Conservation (phyloP, 495 filamentous ascomycete species). For the Bryoglossum gracile region DNA sequence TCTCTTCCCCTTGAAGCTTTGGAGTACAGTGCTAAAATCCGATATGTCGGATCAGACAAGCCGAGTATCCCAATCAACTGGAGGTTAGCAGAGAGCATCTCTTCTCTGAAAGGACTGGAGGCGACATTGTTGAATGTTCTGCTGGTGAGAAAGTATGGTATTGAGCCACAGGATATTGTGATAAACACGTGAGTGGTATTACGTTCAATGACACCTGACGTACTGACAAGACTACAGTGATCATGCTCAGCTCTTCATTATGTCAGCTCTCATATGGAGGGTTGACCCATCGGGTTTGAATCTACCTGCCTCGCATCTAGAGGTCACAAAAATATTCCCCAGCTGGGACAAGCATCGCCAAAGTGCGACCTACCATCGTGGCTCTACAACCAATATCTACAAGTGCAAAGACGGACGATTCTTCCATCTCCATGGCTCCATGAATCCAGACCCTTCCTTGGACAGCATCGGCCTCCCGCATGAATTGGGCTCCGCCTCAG, state of each 20-base stretch:
- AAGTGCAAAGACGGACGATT: conserved; percentile 42
- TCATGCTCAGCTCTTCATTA: conserved; percentile 24
- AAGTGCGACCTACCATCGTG: conserved; percentile 11
- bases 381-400: conserved; percentile 42
- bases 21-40: not conserved
- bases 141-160: conserved; percentile 24
- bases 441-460: conserved; percentile 40
- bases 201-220: not conserved
- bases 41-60: conserved; percentile 11
- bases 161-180: conserved; percentile 11
- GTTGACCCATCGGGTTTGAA: too few species aligned
- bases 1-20: not conserved
- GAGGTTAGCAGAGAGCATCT: conserved; percentile 29
- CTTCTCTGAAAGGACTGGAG: conserved; percentile 28
- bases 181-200: conserved; percentile 17
- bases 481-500: not conserved
- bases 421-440: conserved; percentile 43
- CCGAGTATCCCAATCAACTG: conserved; percentile 30
- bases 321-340: too few species aligned
- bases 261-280: conserved; percentile 8
- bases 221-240: conserved; percentile 4
- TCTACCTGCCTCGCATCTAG: too few species aligned
- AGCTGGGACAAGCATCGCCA: conserved; percentile 22
- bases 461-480: conserved; percentile 36
- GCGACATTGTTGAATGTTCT: conserved; percentile 24